Evolutionary conservation across 176 grass and related monocot species (phyloP).

Genomic region (Luzula sylvatica): DNA sequence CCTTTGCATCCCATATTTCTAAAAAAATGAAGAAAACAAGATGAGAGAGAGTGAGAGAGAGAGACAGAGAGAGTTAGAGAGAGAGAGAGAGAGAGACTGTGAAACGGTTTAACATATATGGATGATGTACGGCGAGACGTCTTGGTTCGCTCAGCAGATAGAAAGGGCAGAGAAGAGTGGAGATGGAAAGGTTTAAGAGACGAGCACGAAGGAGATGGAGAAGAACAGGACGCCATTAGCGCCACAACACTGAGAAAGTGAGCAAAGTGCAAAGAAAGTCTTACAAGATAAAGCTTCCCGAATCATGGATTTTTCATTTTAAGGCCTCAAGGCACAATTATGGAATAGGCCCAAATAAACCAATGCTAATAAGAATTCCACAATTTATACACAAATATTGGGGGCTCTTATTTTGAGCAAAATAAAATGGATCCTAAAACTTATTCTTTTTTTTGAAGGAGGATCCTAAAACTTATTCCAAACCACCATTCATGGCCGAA

Average conservation of each 20-base stretch:
- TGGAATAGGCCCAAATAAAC: too few relatives aligned
- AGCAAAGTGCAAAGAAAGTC: too few relatives aligned
- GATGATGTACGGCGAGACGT: background rate
- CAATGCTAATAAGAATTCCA: too few relatives aligned
- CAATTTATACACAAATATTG: too few relatives aligned
- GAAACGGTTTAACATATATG: background rate
- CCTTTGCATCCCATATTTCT: conserved; percentile 4
- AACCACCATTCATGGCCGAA: too few relatives aligned
- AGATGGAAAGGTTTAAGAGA: conserved; percentile 12
- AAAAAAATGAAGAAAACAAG: background rate
- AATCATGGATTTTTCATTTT: too few relatives aligned
- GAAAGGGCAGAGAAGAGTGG: background rate
- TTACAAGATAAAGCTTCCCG: too few relatives aligned
- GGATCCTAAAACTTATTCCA: too few relatives aligned
- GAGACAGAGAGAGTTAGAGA: background rate
- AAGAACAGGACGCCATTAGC: conserved; percentile 7
- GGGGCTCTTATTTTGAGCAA: too few relatives aligned
- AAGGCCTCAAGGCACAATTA: too few relatives aligned
- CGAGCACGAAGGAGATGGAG: background rate
- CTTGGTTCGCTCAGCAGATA: background rate
- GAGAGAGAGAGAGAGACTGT: background rate
- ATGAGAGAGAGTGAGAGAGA: background rate
- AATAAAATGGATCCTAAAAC: too few relatives aligned
- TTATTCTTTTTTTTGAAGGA: too few relatives aligned
- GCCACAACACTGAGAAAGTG: background rate